Evolutionary conservation across 441 rosid genomes (phyloP).

Genomic region (Melianthus villosus): DNA sequence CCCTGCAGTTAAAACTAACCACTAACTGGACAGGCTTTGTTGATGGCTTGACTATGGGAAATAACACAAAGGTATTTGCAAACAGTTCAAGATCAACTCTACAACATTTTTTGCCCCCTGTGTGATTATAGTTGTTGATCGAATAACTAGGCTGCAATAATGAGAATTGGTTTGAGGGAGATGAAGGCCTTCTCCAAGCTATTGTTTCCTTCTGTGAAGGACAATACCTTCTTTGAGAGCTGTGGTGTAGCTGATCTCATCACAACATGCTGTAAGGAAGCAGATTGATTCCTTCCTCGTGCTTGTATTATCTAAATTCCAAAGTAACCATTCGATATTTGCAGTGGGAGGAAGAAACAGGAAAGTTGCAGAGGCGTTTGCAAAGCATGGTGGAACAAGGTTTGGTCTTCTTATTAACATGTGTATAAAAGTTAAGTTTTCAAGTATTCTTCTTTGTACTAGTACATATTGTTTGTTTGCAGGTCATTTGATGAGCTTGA

Average conservation of each 20-base stretch:
- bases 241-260: constrained; percentile 92
- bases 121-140: constrained; percentile 1
- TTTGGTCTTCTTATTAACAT: constrained; percentile 17
- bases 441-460: constrained; percentile 6
- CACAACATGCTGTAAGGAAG: constrained; percentile 78
- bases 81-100: constrained; percentile 1
- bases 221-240: constrained; percentile 89
- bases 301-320: constrained; percentile 2
- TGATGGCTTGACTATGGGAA: constrained; percentile 94
- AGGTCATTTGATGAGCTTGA: constrained; percentile 96
- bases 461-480: constrained; percentile 10
- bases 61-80: constrained; percentile 63
- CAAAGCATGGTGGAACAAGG: constrained; percentile 72
- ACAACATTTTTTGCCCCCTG: background rate
- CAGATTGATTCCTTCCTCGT: constrained; percentile 3
- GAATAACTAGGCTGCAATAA: constrained; percentile 61
- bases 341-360: constrained; percentile 95
- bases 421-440: too few relatives aligned
- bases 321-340: constrained; percentile 9
- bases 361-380: constrained; percentile 86
- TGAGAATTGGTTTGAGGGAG: constrained; percentile 91
- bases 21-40: constrained; percentile 45
- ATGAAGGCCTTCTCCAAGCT: constrained; percentile 79
- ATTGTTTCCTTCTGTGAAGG: constrained; percentile 69
- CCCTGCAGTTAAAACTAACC: constrained; percentile 1